Base-by-base conservation (phyloP, 228 moss, liverwort and hornwort genomes). In the Sphagnum magellanicum region DNA sequence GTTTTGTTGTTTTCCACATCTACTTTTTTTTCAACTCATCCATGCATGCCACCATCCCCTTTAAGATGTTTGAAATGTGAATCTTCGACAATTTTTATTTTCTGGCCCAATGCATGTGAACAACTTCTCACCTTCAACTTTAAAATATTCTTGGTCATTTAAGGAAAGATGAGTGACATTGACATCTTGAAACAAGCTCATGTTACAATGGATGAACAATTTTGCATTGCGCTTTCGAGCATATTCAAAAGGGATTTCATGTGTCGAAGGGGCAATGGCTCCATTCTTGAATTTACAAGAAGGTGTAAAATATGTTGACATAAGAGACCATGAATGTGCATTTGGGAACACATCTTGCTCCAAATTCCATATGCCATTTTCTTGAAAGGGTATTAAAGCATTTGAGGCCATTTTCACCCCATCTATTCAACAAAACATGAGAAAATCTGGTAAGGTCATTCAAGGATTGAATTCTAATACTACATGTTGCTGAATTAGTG, bases 341-440 rank as follows among this genome's bases (percentile, higher is more conserved):
- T 6, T 6, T 64, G 83, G 83, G 74, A 83, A 83, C 68, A 83
- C 72, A 53, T 73, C 76, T 10, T 57, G 76, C 60, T 72, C 52
- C n/a, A 83, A 79, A 69, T 71, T 32, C 83, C 83, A 83, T 59
- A 79, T 76, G 74, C 83, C 79, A 59, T 79, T 79, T 50, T 61
- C 68, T 59, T 67, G 63, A 71, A 59, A 5, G 63, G 76, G 69
- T 65, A 68, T 64, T 52, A 83, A 72, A 1, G 79, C 79, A 50
- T 53, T 69, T 60, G 68, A 65, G 67, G 76, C 74, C 69, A 75
- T 76, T 67, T 79, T 75, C 61, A 74, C 68, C 50, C 74, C 83
- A 74, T 83, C 83, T 83, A 66, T 65, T 50, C 55, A 55, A 8
- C 55, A 8, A 4, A 12, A 12, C 9, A 55, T 12, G 55, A 55